Conservation (phyloP, 106 monocot species). For the Platanthera zijinensis region DNA sequence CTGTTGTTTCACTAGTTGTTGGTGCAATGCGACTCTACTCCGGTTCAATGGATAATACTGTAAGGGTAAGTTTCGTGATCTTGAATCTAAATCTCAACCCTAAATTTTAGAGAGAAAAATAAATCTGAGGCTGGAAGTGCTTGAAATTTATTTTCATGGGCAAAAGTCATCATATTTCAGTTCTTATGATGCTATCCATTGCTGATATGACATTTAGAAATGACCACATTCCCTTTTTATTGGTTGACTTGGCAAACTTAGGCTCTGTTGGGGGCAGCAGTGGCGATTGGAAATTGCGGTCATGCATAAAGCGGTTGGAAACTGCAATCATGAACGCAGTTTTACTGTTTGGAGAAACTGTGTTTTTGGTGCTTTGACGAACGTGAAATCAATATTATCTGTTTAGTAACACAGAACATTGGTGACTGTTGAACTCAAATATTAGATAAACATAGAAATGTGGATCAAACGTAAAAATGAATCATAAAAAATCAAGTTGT, state of each 20-base stretch:
- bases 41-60: constrained; percentile 74
- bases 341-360: too few species aligned
- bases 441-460: too few species aligned
- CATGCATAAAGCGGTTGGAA: too few species aligned
- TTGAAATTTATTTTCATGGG: not conserved
- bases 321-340: too few species aligned
- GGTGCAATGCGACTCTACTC: constrained; percentile 69
- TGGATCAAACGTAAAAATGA: too few species aligned
- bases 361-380: too few species aligned
- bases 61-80: constrained; percentile 43
- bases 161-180: not conserved
- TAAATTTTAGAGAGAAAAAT: not conserved
- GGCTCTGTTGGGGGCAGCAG: not conserved
- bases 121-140: not conserved
- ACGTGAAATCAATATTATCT: too few species aligned
- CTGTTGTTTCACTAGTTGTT: constrained; percentile 69
- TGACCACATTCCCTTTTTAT: not conserved
- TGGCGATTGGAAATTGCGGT: too few species aligned
- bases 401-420: too few species aligned
- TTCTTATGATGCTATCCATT: not conserved
- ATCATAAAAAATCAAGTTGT: too few species aligned
- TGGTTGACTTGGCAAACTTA: not conserved
- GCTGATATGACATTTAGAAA: not conserved
- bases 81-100: not conserved
- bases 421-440: too few species aligned